Base-by-base conservation (phyloP, 441 rosid genomes). In the Capsella rubella region DNA sequence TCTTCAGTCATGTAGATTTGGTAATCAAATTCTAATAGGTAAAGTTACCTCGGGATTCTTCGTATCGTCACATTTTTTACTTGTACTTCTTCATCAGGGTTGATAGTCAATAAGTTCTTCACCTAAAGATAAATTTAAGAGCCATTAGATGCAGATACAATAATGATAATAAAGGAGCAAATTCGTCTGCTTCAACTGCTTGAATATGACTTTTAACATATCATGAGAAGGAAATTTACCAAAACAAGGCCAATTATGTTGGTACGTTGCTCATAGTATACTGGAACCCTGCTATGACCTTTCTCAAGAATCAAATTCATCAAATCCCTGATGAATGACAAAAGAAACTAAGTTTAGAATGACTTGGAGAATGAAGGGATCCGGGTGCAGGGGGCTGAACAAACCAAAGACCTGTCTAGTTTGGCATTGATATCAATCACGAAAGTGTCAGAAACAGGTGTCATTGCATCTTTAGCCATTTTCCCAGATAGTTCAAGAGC, bases 221-320 rank as follows among this genome's bases (percentile, higher is more conserved):
- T 21, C 49, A 34, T 29, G 49, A 49, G 35, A 56, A 14, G 15
- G 18, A 52, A 39, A 12, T 15, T 72, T 78, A 88, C 94, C 92
- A 90, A 84, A 78, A 92, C 78, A 69, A 92, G 83, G 50, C 97
- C 96, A 25, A 90, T 90, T 72, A 90, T 86, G 80, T 91, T 91
- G 52, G 91, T 87, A 66, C 77, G 70, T 55, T 90, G 86, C 86
- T 88, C 93, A 63, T 84, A 84, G 81, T 83, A 87, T 52, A 91
- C 93, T 8, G 95, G 93, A 50, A 91, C 85, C 52, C 97, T 88
- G 86, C 95, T 91, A 67, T 91, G 97, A 55, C 97, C 97, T 82
- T 84, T 90, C 81, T 88, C 90, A 78, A 89, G 54, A 76, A 91
- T 83, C 78, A 84, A 40, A 74, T 67, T 85, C 95, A 91, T 86